Evolutionary conservation across 805 yeast genomes (phyloP).

Genomic region (Candida vaughaniae): DNA sequence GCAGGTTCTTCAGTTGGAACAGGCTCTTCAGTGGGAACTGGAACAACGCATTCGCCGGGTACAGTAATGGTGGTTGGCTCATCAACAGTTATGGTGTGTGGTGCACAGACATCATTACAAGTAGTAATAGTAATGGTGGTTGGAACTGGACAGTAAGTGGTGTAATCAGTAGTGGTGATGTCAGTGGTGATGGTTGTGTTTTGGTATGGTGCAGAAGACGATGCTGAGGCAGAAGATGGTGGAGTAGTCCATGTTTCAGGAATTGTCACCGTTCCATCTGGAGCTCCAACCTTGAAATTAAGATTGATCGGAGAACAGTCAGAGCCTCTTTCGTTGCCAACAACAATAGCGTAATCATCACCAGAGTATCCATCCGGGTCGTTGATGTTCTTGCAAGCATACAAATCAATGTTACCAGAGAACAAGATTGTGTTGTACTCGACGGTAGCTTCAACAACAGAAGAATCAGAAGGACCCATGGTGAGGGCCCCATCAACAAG

Average conservation of each 20-base stretch:
- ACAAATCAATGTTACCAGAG: conserved; percentile 19
- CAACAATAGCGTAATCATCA: conserved; percentile 15
- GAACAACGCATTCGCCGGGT: conserved; percentile 29
- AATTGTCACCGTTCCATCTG: conserved; percentile 3
- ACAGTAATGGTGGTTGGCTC: conserved; percentile 32
- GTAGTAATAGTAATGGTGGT: conserved; percentile 35
- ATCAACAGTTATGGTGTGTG: conserved; percentile 28
- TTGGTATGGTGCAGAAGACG: conserved; percentile 28
- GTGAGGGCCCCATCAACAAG: conserved; percentile 3
- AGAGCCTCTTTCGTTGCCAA: conserved; percentile 1
- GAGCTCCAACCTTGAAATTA: conserved; percentile 9
- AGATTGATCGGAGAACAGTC: conserved; percentile 8
- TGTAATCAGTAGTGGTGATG: conserved; percentile 33
- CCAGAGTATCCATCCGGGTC: conserved; percentile 30
- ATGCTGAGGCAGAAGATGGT: conserved; percentile 20
- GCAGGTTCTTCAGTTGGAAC: conserved; percentile 11
- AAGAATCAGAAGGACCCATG: conserved; percentile 7
- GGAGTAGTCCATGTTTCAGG: conserved; percentile 5
- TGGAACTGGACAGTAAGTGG: conserved; percentile 37
- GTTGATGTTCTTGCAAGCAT: conserved; percentile 25
- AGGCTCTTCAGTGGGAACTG: conserved; percentile 25
- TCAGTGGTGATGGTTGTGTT: conserved; percentile 18
- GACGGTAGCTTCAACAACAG: conserved; percentile 7
- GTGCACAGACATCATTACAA: conserved; percentile 26
- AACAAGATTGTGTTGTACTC: conserved; percentile 15